Conservation (phyloP, 129 eudicot species). For the Smallanthus sonchifolius region DNA sequence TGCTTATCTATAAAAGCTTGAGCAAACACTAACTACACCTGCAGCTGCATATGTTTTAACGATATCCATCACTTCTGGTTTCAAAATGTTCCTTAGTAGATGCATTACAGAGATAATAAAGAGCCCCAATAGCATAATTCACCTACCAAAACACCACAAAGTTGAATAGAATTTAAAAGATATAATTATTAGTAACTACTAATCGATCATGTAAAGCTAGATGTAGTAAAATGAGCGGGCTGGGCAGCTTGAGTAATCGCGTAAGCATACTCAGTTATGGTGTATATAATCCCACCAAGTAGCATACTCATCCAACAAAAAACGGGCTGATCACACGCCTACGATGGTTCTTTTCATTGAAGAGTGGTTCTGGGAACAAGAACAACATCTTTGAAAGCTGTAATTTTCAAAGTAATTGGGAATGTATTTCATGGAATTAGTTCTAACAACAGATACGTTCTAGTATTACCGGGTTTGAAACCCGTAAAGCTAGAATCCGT, state of each 20-base stretch:
- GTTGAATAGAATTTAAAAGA: background rate
- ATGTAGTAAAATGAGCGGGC: background rate
- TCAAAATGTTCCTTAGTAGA: constrained; percentile 52
- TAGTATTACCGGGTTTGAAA: constrained; percentile 71
- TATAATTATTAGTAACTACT: background rate
- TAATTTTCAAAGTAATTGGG: constrained; percentile 85
- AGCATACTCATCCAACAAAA: constrained; percentile 91
- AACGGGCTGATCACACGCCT: constrained; percentile 84
- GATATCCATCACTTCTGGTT: constrained; percentile 62
- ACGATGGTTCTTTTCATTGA: constrained; percentile 92
- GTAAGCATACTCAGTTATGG: constrained; percentile 93
- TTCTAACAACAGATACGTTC: constrained; percentile 78
- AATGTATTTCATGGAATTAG: constrained; percentile 95
- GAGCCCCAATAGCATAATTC: constrained; percentile 68
- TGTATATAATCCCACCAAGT: constrained; percentile 85
- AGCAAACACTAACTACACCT: constrained; percentile 59
- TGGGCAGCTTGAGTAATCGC: background rate
- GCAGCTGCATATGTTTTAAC: constrained; percentile 60
- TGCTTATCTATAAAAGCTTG: constrained; percentile 77
- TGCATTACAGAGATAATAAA: constrained; percentile 67
- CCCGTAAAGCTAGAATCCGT: constrained; percentile 63
- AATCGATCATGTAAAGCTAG: background rate
- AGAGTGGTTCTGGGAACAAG: constrained; percentile 91
- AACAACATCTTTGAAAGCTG: constrained; percentile 94
- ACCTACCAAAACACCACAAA: constrained; percentile 40